These are phyloP conservation scores for Arthrobotrys iridis DNA, from an alignment of 2,329 filamentous ascomycete genomes.

Conservation along the genomic window DNA sequence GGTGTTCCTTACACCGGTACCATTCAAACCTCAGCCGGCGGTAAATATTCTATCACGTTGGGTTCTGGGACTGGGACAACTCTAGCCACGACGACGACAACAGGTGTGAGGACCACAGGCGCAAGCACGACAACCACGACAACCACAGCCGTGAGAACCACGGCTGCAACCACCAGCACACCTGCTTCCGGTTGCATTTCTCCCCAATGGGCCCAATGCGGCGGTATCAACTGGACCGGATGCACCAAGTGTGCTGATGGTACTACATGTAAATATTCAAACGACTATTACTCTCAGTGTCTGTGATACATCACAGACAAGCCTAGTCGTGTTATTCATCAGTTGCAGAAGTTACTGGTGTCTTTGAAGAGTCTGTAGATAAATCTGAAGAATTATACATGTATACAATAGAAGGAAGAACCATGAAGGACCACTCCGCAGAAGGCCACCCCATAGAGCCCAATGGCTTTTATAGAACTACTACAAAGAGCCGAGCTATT, in stretches of 20 bases:
- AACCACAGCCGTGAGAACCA: background rate
- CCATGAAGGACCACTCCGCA: too few relatives aligned
- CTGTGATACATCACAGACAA: background rate
- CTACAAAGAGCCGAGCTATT: too few relatives aligned
- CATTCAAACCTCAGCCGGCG: background rate
- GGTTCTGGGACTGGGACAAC: background rate
- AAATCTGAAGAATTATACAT: too few relatives aligned
- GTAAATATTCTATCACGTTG: constrained; percentile 8
- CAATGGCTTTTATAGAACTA: too few relatives aligned
- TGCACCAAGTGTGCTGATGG: constrained; percentile 13
- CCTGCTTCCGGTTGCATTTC: background rate
- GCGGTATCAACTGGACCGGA: constrained; percentile 1
- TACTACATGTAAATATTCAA: constrained; percentile 12
- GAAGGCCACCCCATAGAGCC: too few relatives aligned
- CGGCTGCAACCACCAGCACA: background rate
- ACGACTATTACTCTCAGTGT: constrained; percentile 43
- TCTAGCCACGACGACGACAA: background rate
- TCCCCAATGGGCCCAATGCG: constrained; percentile 8
- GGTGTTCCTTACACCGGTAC: background rate
- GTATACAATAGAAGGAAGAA: too few relatives aligned
- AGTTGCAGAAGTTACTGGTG: too few relatives aligned
- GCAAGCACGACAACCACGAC: background rate
- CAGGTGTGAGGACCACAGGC: background rate
- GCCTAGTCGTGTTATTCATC: too few relatives aligned
- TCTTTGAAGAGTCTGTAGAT: too few relatives aligned